Evolutionary conservation across 345 rosid genomes (phyloP), one percentile per base, ranked within the genome.

Genomic region (Luvunga scandens): DNA sequence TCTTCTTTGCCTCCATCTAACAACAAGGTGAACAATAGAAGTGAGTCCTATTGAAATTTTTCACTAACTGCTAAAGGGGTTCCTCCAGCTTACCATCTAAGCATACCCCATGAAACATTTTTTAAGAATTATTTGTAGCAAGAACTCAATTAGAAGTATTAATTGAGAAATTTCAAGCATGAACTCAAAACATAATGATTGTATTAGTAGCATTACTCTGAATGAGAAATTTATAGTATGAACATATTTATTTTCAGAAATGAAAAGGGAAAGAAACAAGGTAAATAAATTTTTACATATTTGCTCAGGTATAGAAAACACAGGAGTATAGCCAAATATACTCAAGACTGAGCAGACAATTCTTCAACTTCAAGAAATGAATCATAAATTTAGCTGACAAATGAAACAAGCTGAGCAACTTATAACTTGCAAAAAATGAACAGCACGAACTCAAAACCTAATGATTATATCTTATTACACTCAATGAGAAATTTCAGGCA

Each of bases 1-100:
- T 28, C 78, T 76, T 85, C 89, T 77, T 84, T 83, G 80, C 80
- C 83, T 82, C 88, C 91, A 92, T 74, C 95, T 93, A 82, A 33
- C 25, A 83, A 80, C 60, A 78, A 45, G 72, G 33, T 66, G 57
- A 53, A 39, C 34, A 69, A 57, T 12, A 34, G 4, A 71, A 45
- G 33, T 75, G 61, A 66, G 56, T 67, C 55, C 39, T 13, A 66
- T 55, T 33, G 27, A 71, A 50, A 13, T 0, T 56, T 50, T 53
- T 71, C 73, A 50, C 36, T 34, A n/a, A 9, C 2, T n/a, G 65
- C 33, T 56, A 30, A 53, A 72, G 27, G 24, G 28, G 34, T 34
- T 13, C 56, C 55, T 73, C 65, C 28, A 73, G 25, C 66, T 25
- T 38, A 6, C 25, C 18, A 24, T 60, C n/a, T 4, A 14, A 73